Conservation (phyloP, 352 stramenopile genomes). For the Pythium oligandrum region DNA sequence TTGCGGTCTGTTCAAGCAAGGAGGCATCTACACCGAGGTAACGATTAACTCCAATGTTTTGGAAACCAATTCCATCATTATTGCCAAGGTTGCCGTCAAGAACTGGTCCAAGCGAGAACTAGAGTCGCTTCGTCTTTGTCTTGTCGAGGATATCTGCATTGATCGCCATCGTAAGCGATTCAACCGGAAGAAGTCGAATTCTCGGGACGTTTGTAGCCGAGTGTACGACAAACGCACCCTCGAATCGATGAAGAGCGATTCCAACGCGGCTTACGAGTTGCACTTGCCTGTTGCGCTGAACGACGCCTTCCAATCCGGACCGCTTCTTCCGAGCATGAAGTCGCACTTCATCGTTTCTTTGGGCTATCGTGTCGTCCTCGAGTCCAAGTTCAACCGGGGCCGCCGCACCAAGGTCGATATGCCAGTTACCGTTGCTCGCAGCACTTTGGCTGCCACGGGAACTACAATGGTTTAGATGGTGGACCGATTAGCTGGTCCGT, state of each 20-base stretch:
- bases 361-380: not conserved
- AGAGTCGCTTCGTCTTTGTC: slow-evolving; percentile 3
- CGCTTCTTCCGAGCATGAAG: slow-evolving; percentile 7
- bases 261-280: not conserved
- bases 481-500: no score
- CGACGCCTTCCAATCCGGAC: not conserved
- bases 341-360: not conserved
- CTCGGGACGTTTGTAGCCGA: not conserved
- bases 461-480: no score
- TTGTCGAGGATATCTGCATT: slow-evolving; percentile 10
- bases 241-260: not conserved
- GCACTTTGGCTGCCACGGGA: no score
- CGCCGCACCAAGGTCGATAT: not conserved
- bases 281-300: slow-evolving; percentile 5
- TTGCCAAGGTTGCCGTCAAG: not conserved
- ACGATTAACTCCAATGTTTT: slow-evolving; percentile 1
- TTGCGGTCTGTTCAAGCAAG: slow-evolving; percentile 2
- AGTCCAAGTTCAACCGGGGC: not conserved
- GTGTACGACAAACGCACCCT: not conserved
- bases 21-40: not conserved
- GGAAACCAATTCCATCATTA: slow-evolving; percentile 1
- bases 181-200: not conserved
- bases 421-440: not conserved
- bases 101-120: slow-evolving; percentile 1
- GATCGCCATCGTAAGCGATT: slow-evolving; percentile 3